Conservation (phyloP, 495 filamentous ascomycete genomes). For the Lepraria neglecta region DNA sequence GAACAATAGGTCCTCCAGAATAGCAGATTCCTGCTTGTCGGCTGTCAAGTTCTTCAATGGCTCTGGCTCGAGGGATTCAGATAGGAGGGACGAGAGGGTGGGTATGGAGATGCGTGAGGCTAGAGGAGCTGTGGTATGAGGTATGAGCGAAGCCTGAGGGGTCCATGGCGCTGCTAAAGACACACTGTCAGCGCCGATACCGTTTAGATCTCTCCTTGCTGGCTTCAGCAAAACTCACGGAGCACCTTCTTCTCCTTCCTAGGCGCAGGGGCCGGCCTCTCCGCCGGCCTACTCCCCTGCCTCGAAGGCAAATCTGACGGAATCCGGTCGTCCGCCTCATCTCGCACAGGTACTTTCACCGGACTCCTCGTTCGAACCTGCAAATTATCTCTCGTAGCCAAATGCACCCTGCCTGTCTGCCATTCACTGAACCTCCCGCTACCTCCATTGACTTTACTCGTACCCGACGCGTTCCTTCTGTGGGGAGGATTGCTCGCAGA, state of each 20-base stretch:
- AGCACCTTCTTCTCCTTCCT: slow-evolving; percentile 37
- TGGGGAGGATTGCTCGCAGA: slow-evolving; percentile 28
- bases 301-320: slow-evolving; percentile 53
- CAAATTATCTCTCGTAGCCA: slow-evolving; percentile 60
- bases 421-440: slow-evolving; percentile 27
- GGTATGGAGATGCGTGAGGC: slow-evolving; percentile 81
- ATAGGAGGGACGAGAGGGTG: slow-evolving; percentile 65
- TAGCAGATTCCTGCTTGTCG: slow-evolving; percentile 74
- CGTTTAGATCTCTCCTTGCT: neutral
- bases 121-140: slow-evolving; percentile 82
- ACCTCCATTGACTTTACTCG: slow-evolving; percentile 20
- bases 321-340: slow-evolving; percentile 46
- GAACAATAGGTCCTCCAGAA: slow-evolving; percentile 85
- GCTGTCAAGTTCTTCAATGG: slow-evolving; percentile 66
- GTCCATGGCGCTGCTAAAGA: slow-evolving; percentile 60
- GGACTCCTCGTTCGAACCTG: slow-evolving; percentile 59
- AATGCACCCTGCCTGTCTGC: slow-evolving; percentile 45
- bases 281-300: slow-evolving; percentile 17
- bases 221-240: slow-evolving; percentile 30
- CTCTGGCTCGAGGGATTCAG: slow-evolving; percentile 62
- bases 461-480: slow-evolving; percentile 18
- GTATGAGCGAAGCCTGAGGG: slow-evolving; percentile 71
- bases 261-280: slow-evolving; percentile 15
- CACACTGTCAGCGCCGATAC: slow-evolving; percentile 26
- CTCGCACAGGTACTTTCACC: slow-evolving; percentile 49